Conservation (phyloP, 176 grass and related monocot genomes). For the Cymbopogon citratus region DNA sequence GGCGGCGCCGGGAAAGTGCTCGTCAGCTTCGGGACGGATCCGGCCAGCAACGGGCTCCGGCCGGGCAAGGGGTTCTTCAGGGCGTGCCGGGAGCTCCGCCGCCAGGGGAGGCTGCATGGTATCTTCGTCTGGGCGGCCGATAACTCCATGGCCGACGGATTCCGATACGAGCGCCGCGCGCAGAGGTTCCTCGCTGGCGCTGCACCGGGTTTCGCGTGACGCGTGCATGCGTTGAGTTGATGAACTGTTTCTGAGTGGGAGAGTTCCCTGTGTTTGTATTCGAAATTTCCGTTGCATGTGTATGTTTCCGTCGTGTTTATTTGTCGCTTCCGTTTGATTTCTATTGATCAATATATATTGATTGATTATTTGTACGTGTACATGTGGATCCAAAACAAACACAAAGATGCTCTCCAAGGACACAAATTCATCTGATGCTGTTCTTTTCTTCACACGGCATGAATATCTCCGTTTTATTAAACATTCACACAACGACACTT, state of each 20-base stretch:
- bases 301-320: background rate
- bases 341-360: background rate
- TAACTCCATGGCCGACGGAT: conserved; percentile 10
- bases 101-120: conserved; percentile 28
- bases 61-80: conserved; percentile 41
- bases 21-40: conserved; percentile 27
- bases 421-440: background rate
- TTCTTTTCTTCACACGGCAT: background rate
- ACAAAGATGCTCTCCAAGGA: background rate
- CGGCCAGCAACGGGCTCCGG: background rate
- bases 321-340: background rate
- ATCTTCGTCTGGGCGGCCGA: conserved; percentile 40
- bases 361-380: background rate
- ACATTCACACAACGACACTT: too few species aligned
- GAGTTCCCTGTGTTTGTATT: background rate
- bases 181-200: conserved; percentile 33
- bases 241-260: background rate
- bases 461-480: too few species aligned
- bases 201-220: background rate
- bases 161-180: conserved; percentile 22
- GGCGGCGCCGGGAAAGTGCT: conserved; percentile 33
- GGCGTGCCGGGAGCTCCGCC: conserved; percentile 32
- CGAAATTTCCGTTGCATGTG: background rate
- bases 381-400: background rate
- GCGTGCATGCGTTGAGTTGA: background rate